Evolutionary conservation across 2,329 filamentous ascomycete species (phyloP), one percentile per base, ranked within the genome.

Genomic region (Colletotrichum simmondsii): DNA sequence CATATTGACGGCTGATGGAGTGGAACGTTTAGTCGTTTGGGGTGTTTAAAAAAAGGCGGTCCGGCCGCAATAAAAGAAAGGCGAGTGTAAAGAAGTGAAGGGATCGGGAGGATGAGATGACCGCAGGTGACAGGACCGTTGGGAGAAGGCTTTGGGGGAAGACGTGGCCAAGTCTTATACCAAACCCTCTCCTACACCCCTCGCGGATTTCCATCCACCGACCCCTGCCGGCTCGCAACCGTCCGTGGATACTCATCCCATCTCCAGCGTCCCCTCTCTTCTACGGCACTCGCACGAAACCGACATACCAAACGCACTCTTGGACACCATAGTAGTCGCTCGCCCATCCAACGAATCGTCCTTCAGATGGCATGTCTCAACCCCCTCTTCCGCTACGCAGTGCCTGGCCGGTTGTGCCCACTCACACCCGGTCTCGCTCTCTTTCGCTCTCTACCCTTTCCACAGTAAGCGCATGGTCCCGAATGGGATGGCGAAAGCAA

Each of bases 281-380:
- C 12, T 54, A 64, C 59, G 69, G 69, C 69, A 72, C 59, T 70
- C 70, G 70, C 66, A 72, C 70, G 70, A 72, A 70, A 72, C 70
- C 70, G 42, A 46, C 60, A 69, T 69, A 70, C 70, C 70, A 72
- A 72, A 72, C 70, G 54, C 66, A 54, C 60, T 28, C 46, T 62
- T 62, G 65, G 57, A 60, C 56, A 35, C 35, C 53, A 68, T 58
- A 63, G 30, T 37, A 53, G 42, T 28, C 42, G 58, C 59, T 49
- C 26, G 42, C 54, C 42, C 46, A 42, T 65, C 56, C 60, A 70
- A 65, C 70, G 70, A 72, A 72, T 72, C 32, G 66, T 22, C 66
- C 70, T 72, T 70, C 70, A 72, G 66, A 72, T 72, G 70, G 60
- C 70, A 72, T 72, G 70, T 72, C 70, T 65, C 70, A 24, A 49